Percentiles rank a stretch among this genome's conserved stretches.
phyloP scores from a whole-genome alignment of 2,329 filamentous ascomycete species.

The Pestalotiopsis sp. region DNA sequence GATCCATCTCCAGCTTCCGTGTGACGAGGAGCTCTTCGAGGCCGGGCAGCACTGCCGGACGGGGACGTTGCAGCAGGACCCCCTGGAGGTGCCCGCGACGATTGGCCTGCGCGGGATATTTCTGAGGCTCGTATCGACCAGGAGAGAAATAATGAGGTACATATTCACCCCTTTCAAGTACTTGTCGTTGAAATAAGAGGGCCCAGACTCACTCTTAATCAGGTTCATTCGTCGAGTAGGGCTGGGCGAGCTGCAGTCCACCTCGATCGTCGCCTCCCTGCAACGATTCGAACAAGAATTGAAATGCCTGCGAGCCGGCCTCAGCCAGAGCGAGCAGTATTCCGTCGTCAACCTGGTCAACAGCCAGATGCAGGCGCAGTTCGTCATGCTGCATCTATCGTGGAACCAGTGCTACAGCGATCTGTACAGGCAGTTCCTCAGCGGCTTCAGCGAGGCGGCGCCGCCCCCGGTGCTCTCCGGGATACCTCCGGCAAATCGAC shows the following conservation, averaged over 20 bases:
- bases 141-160: conserved; percentile 32
- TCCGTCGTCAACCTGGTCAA: conserved; percentile 24
- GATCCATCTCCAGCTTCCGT: conserved; percentile 40
- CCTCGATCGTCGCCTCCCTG: conserved; percentile 26
- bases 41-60: conserved; percentile 24
- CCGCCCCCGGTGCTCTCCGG: conserved; percentile 32
- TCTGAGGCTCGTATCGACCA: conserved; percentile 27
- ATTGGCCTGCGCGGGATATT: conserved; percentile 27
- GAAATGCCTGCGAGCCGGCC: conserved; percentile 19
- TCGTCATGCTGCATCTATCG: conserved; percentile 36
- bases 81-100: conserved; percentile 15
- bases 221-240: conserved; percentile 32
- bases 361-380: conserved; percentile 26
- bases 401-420: conserved; percentile 48
- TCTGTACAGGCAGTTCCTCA: conserved; percentile 44
- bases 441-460: conserved; percentile 42
- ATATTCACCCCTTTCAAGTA: neutral
- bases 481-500: conserved; percentile 29
- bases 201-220: conserved; percentile 2
- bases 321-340: conserved; percentile 25
- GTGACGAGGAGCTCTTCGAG: conserved; percentile 34
- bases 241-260: conserved; percentile 27
- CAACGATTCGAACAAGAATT: conserved; percentile 28
- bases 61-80: conserved; percentile 22
- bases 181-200: neutral